Evolutionary conservation across 306 rosid species (phyloP).

Genomic region (Inga leiocalycina): DNA sequence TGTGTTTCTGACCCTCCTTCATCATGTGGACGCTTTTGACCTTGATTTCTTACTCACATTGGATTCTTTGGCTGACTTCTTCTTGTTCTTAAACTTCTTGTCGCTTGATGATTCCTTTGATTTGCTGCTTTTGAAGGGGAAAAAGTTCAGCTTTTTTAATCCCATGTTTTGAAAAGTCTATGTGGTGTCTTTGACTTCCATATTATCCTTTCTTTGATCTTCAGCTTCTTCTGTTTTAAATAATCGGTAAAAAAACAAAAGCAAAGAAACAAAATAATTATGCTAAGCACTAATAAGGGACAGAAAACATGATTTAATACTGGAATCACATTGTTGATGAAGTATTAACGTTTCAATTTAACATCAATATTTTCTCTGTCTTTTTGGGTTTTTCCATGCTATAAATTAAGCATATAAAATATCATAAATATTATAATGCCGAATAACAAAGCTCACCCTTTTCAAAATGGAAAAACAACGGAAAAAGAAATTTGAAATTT

Average conservation of each 20-base stretch:
- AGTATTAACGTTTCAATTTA: too few species aligned
- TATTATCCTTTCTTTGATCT: neutral
- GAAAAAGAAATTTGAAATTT: too few species aligned
- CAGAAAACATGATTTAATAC: neutral
- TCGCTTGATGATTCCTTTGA: neutral
- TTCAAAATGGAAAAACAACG: neutral
- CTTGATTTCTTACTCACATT: neutral
- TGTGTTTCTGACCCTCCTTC: neutral
- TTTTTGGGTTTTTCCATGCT: neutral
- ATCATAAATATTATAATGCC: neutral
- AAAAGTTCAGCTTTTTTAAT: neutral
- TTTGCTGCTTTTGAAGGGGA: neutral
- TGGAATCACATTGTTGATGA: too few species aligned
- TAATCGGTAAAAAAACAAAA: neutral
- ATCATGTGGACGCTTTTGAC: neutral
- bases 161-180: neutral
- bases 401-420: neutral
- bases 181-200: neutral
- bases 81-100: neutral
- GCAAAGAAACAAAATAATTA: neutral
- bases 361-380: too few species aligned
- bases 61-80: neutral
- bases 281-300: neutral
- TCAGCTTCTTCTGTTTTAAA: neutral
- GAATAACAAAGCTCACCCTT: neutral